phyloP scores from a whole-genome alignment of 192 early-diverging fungal species.

The Linnemannia exigua region DNA sequence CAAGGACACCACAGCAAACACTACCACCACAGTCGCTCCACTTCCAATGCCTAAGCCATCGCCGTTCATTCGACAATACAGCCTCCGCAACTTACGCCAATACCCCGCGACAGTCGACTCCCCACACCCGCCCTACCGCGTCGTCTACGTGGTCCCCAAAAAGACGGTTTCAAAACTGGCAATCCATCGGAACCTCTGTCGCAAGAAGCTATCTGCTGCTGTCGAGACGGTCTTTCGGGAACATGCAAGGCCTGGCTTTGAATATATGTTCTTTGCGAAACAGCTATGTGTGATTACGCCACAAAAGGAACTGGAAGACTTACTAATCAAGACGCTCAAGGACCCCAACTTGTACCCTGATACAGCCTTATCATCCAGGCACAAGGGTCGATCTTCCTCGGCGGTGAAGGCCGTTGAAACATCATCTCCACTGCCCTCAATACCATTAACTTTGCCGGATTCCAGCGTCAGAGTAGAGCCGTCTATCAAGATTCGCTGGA shows the following conservation, averaged over 20 bases:
- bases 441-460: neutral
- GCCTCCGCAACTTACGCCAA: neutral
- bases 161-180: constrained; percentile 40
- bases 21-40: neutral
- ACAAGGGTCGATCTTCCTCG: neutral
- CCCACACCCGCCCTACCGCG: constrained; percentile 41
- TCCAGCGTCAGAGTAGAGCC: neutral
- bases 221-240: constrained; percentile 35
- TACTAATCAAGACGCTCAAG: constrained; percentile 9
- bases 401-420: neutral
- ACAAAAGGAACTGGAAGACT: constrained; percentile 20
- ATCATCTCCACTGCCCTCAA: neutral
- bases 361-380: neutral
- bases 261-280: constrained; percentile 45
- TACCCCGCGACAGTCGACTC: constrained; percentile 15
- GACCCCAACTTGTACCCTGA: constrained; percentile 28
- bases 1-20: neutral
- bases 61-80: constrained; percentile 7
- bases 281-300: constrained; percentile 18
- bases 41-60: constrained; percentile 9
- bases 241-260: constrained; percentile 40
- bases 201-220: constrained; percentile 43
- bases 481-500: constrained; percentile 30
- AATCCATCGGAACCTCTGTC: constrained; percentile 19
- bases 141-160: constrained; percentile 34